Evolutionary conservation across 2,329 filamentous ascomycete species (phyloP), one percentile per base, ranked within the genome.

Genomic region (Fusarium mangiferae): DNA sequence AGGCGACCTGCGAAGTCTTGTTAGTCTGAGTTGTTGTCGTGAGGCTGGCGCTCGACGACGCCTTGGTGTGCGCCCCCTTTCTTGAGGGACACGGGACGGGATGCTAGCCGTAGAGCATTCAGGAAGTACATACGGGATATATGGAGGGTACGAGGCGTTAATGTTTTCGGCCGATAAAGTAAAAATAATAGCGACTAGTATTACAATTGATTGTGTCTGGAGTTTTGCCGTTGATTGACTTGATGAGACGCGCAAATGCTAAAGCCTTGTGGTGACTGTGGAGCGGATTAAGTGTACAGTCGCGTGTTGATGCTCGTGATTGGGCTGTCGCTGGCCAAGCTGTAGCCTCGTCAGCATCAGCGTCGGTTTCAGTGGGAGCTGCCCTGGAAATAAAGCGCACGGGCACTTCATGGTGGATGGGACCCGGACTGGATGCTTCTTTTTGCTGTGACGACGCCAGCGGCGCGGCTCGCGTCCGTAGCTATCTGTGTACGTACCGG

Each of bases 221-320:
- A 52, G 48, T 41, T 64, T 69, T 46, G 62, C 41, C 59, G 39
- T 61, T 48, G 49, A 36, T 52, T 52, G 30, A 52, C 49, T 36
- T 24, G 68, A 62, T 63, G 67, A 59, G 61, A 62, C 55, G 68
- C 72, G 68, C 55, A 61, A 56, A 72, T 75, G 56, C 28, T 69
- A 51, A 57, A 75, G 72, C 72, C 68, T 74, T 72, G 68, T 74
- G 67, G 71, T 38, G 51, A 55, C n/a, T 52, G 51, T 54, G 72
- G 72, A 74, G 72, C 56, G 49, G 61, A 58, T 72, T 54, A 59
- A 63, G 60, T 72, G 67, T 41, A 41, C 17, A 48, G 59, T 75
- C 72, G 72, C 59, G 71, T 75, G 60, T 75, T 74, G 55, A n/a
- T 64, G 55, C 44, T 68, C 33, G 33, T 72, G 72, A 71, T 73